These are phyloP conservation scores for Crotalaria pallida DNA, from an alignment of 306 rosid species.

Conservation along the genomic window DNA sequence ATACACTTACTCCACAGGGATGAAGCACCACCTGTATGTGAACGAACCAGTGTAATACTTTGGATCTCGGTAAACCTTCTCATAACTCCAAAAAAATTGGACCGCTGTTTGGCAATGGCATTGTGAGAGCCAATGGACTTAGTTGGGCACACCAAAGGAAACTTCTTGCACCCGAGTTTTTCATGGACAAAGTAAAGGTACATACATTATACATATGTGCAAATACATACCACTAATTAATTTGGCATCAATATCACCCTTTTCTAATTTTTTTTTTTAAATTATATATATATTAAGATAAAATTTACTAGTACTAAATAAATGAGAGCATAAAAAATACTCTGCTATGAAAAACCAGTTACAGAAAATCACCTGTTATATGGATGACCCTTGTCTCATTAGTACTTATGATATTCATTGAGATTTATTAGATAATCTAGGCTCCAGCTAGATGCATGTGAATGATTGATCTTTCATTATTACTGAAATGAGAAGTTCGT, in stretches of 20 bases:
- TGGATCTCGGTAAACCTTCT: conserved; percentile 80
- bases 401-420: not conserved
- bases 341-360: no score
- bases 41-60: conserved; percentile 49
- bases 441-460: no score
- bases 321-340: no score
- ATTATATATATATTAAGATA: no score
- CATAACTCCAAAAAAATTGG: conserved; percentile 56
- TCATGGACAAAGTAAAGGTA: conserved; percentile 82
- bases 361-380: no score
- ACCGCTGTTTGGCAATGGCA: conserved; percentile 83
- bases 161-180: conserved; percentile 84
- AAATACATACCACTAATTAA: not conserved
- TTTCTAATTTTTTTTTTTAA: no score
- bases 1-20: conserved; percentile 79
- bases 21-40: conserved; percentile 67
- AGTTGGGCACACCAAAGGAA: conserved; percentile 83
- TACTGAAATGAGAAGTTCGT: no score
- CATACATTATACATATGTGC: not conserved
- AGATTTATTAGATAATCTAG: not conserved
- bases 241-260: not conserved
- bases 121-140: conserved; percentile 67
- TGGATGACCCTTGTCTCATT: not conserved
- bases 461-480: no score
- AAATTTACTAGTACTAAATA: no score